These are phyloP conservation scores for Trichosporon sp. DNA, from an alignment of 1,284 basidiomycete genomes.

Conservation along the genomic window DNA sequence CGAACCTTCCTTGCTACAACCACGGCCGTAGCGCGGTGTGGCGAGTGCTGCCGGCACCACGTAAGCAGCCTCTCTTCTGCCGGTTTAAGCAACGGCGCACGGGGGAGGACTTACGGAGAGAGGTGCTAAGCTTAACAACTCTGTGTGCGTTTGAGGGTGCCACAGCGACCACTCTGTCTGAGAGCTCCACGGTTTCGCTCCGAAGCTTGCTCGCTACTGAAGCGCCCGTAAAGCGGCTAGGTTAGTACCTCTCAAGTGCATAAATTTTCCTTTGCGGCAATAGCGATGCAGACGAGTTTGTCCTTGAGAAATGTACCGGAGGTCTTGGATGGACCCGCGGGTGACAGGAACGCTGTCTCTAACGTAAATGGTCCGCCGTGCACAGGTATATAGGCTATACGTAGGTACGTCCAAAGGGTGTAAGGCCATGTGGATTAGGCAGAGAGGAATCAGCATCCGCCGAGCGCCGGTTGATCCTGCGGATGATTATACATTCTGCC, in stretches of 20 bases:
- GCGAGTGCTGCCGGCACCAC: neutral
- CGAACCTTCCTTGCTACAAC: neutral
- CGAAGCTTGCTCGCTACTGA: neutral
- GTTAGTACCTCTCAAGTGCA: neutral
- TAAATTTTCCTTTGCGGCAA: neutral
- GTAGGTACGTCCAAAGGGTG: neutral
- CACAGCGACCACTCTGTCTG: neutral
- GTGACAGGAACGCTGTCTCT: constrained; percentile 16
- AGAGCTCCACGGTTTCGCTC: neutral
- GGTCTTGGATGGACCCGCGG: constrained; percentile 10
- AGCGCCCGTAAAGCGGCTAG: neutral
- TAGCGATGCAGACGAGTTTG: neutral
- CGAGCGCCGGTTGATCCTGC: neutral
- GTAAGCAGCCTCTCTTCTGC: neutral
- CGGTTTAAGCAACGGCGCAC: neutral
- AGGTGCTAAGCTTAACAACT: neutral
- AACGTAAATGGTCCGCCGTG: neutral
- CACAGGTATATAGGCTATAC: neutral
- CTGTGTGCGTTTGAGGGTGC: neutral
- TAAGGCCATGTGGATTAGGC: neutral
- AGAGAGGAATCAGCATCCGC: neutral
- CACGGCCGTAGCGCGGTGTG: neutral
- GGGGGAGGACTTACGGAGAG: neutral
- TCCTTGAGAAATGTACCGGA: neutral
- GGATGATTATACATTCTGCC: constrained; percentile 1